Percentiles rank a stretch among this genome's conserved stretches.
These are phyloP conservation scores for Caryocar brasiliense DNA, from an alignment of 441 rosid genomes.

Conservation along the genomic window DNA sequence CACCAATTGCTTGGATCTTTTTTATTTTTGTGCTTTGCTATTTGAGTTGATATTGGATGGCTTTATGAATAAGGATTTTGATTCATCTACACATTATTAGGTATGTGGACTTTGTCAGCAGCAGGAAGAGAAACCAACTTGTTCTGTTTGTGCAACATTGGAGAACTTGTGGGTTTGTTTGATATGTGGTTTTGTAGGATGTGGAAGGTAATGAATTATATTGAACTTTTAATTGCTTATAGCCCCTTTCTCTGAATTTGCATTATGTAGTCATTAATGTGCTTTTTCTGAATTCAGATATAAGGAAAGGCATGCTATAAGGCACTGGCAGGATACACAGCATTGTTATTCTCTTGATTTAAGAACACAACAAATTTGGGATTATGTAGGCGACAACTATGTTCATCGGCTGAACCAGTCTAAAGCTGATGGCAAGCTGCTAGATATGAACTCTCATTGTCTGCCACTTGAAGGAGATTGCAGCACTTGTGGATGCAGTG, in stretches of 20 bases:
- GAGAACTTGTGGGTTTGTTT: conserved; percentile 86
- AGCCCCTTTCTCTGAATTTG: neutral
- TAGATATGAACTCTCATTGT: conserved; percentile 48
- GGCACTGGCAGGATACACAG: conserved; percentile 83
- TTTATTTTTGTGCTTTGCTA: too few relatives aligned
- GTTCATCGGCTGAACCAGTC: conserved; percentile 90
- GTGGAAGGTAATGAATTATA: conserved; percentile 60
- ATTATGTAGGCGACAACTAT: conserved; percentile 88
- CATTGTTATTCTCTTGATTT: conserved; percentile 81
- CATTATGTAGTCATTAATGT: neutral
- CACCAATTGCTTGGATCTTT: too few relatives aligned
- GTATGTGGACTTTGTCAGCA: conserved; percentile 89
- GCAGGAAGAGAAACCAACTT: conserved; percentile 64
- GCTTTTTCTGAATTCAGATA: conserved; percentile 41
- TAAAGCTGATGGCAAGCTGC: conserved; percentile 60
- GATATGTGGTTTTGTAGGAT: conserved; percentile 87
- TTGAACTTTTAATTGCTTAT: neutral
- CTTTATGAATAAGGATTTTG: neutral
- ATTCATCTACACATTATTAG: conserved; percentile 25
- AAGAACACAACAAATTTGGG: conserved; percentile 88
- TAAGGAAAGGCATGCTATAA: conserved; percentile 78
- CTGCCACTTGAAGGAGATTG: conserved; percentile 51
- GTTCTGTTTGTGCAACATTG: conserved; percentile 66
- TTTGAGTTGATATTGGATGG: neutral
- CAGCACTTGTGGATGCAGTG: conserved; percentile 48